These are phyloP conservation scores for Leccinum pachyderme DNA, from an alignment of 1,284 basidiomycete genomes.

Conservation along the genomic window DNA sequence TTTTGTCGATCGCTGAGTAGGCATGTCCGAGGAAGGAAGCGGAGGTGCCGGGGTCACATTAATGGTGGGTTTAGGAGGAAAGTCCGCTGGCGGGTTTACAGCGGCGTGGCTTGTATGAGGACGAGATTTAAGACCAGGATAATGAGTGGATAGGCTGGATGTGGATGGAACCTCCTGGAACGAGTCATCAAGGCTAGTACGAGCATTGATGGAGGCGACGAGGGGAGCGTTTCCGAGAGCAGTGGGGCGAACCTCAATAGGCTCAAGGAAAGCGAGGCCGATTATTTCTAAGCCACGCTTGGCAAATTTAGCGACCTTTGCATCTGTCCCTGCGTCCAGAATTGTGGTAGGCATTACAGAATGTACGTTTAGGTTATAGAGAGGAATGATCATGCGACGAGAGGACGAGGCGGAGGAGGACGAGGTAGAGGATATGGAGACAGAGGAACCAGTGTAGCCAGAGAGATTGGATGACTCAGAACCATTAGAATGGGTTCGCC, in stretches of 20 bases:
- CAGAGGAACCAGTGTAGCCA: conserved; percentile 45
- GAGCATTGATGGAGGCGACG: conserved; percentile 11
- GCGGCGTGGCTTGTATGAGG: conserved; percentile 6
- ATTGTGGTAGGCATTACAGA: conserved; percentile 91
- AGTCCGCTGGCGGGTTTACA: not conserved
- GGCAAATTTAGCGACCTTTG: conserved; percentile 88
- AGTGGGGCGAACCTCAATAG: conserved; percentile 71
- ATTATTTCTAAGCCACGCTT: conserved; percentile 83
- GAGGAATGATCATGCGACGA: conserved; percentile 81
- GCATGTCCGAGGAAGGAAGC: conserved; percentile 25
- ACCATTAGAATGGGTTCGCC: conserved; percentile 41
- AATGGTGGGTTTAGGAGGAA: conserved; percentile 13
- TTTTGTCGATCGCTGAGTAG: conserved; percentile 40
- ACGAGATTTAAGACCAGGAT: conserved; percentile 10
- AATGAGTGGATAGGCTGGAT: conserved; percentile 3
- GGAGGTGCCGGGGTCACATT: conserved; percentile 25
- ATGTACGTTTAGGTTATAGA: conserved; percentile 93
- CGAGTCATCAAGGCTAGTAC: conserved; percentile 28
- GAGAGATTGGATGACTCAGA: conserved; percentile 35
- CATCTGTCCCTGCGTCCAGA: conserved; percentile 91
- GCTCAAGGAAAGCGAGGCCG: conserved; percentile 75
- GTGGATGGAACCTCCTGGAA: conserved; percentile 22
- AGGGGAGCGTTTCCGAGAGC: conserved; percentile 9
- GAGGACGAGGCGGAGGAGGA: conserved; percentile 46
- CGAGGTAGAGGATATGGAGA: conserved; percentile 51